phyloP scores from a whole-genome alignment of 1,284 basidiomycete species.

The Tilletia caries region DNA sequence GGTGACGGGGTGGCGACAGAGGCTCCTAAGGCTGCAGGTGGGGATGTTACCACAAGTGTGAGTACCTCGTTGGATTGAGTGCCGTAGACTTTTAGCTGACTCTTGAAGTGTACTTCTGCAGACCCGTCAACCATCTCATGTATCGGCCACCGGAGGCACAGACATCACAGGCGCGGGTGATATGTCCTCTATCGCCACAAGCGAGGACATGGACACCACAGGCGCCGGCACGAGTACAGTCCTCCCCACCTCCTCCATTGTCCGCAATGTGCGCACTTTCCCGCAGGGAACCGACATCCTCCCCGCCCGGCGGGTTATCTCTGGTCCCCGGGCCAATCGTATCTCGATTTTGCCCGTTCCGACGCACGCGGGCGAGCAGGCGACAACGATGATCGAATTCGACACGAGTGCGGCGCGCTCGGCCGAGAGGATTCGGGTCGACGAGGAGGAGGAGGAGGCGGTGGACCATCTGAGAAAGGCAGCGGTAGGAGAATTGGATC shows the following conservation, averaged over 20 bases:
- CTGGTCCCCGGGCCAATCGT: neutral
- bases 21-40: neutral
- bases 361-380: neutral
- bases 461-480: neutral
- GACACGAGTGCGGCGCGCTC: neutral
- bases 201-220: neutral
- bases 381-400: constrained; percentile 1
- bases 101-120: neutral
- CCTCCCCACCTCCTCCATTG: neutral
- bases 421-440: neutral
- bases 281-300: neutral
- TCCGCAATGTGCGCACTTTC: neutral
- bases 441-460: neutral
- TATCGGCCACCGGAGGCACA: neutral
- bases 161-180: neutral
- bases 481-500: neutral
- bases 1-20: no score
- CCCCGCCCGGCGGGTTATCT: neutral
- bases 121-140: neutral
- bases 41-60: neutral
- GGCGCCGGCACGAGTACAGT: neutral
- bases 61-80: no score
- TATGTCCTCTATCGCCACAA: neutral
- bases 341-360: neutral
- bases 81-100: no score